These are phyloP conservation scores for Suillus occidentalis DNA, from an alignment of 768 basidiomycete species.

Conservation along the genomic window DNA sequence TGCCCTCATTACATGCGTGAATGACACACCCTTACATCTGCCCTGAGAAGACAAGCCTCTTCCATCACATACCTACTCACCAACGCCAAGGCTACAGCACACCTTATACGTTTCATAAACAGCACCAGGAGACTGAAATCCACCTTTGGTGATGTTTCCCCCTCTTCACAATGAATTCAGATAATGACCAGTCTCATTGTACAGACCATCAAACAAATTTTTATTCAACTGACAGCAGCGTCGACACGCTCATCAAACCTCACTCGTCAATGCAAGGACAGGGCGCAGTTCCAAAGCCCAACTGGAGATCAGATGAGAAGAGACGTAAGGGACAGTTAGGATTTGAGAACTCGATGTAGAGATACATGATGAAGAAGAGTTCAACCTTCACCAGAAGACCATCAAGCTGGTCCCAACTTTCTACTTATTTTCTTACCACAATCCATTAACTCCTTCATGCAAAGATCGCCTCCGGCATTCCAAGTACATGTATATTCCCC, in stretches of 20 bases:
- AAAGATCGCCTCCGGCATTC: neutral
- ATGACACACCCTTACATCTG: neutral
- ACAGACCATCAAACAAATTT: too few relatives aligned
- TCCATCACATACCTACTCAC: slow-evolving; percentile 10
- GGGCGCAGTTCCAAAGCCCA: too few relatives aligned
- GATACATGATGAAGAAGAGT: too few relatives aligned
- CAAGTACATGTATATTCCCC: neutral
- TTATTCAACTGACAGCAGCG: too few relatives aligned
- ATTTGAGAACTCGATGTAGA: too few relatives aligned
- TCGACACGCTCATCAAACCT: too few relatives aligned
- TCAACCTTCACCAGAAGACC: too few relatives aligned
- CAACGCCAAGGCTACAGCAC: neutral
- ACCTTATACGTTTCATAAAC: slow-evolving; percentile 7
- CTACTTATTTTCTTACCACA: neutral
- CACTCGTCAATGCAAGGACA: too few relatives aligned
- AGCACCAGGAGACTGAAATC: neutral
- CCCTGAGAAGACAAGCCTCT: neutral
- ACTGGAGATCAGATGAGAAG: too few relatives aligned
- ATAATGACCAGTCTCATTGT: neutral
- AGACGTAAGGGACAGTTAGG: too few relatives aligned
- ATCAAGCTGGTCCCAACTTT: neutral
- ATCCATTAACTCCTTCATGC: neutral
- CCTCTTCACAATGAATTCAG: neutral
- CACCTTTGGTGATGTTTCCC: neutral
- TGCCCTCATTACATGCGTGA: slow-evolving; percentile 23